phyloP scores from a whole-genome alignment of 495 filamentous ascomycete genomes.

The Lasiosphaeria ovina region DNA sequence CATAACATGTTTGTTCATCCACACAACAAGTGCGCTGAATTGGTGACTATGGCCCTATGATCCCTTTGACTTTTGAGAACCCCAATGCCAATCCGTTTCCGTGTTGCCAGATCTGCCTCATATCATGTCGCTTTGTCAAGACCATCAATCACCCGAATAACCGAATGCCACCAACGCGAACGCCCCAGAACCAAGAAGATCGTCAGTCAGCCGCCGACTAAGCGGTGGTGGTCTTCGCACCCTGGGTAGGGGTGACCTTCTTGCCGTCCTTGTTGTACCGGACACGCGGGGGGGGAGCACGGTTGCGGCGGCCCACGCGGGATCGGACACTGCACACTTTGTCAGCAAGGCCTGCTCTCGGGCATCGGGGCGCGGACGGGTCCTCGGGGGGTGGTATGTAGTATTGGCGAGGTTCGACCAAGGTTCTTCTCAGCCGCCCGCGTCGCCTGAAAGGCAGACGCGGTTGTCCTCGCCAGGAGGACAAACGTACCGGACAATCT shows the following conservation, averaged over 20 bases:
- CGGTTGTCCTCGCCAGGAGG: constrained; percentile 37
- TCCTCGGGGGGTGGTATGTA: constrained; percentile 20
- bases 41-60: constrained; percentile 35
- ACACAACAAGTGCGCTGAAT: constrained; percentile 32
- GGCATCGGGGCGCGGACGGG: constrained; percentile 14
- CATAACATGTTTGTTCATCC: neutral
- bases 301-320: constrained; percentile 94
- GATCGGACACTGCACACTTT: constrained; percentile 81
- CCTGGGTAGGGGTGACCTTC: constrained; percentile 92
- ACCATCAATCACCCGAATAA: constrained; percentile 23
- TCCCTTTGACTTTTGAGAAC: constrained; percentile 17
- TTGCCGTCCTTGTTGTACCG: constrained; percentile 99
- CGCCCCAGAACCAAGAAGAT: constrained; percentile 22
- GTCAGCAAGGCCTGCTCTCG: constrained; percentile 35
- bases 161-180: constrained; percentile 32
- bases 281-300: constrained; percentile 93
- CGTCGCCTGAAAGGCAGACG: constrained; percentile 34
- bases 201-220: constrained; percentile 11
- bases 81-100: constrained; percentile 25
- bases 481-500: constrained; percentile 96
- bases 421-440: constrained; percentile 59
- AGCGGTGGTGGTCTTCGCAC: constrained; percentile 42
- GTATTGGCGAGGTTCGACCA: constrained; percentile 51
- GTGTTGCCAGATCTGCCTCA: constrained; percentile 28
- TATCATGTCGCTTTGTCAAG: constrained; percentile 22